Base-by-base conservation (phyloP, 2,329 filamentous ascomycete genomes). In the Lasiodiplodia hormozganensis region DNA sequence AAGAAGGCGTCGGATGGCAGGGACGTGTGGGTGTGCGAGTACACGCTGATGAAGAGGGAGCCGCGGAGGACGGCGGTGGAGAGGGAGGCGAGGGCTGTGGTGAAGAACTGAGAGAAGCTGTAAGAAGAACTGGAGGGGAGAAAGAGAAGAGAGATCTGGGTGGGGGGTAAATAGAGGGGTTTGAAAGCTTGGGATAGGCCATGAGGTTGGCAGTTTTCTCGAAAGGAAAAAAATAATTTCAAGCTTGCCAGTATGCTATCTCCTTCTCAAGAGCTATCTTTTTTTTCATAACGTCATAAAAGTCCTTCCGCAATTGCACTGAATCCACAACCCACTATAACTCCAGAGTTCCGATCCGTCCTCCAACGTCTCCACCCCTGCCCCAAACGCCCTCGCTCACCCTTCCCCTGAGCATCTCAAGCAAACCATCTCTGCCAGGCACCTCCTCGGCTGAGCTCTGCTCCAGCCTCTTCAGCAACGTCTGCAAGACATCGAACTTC, bases 401-500 rank as follows among this genome's bases (percentile, higher is more conserved):
- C 47, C 81, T 78, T 69, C 79, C 80, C 56, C 75, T 74, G 21
- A 84, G 73, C 68, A 84, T 78, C 34, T 82, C 80, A 38, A 80
- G 77, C 51, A 74, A 76, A 2, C 75, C 76, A 73, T 76, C 56
- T 65, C 77, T 11, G 70, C 73, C 71, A 16, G 75, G 74, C 21
- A 71, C 71, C 51, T 57, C 57, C 25, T 43, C 67, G 14, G 28
- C 49, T 11, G 36, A 31, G 75, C 72, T 74, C 8, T 78, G 76
- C 69, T 82, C 80, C 16, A 89, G 71, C 14, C 77, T 75, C 28
- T 76, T 71, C 34, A 85, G 78, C n/a, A 89, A 75, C 4, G 82
- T 81, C 18, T 83, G 82, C 58, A 89, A 72, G 2, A 84, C 84
- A 67, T 88, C 87, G 71, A 87, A 87, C 72, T 88, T 89, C 0